Evolutionary conservation across 441 rosid genomes (phyloP), one percentile per base, ranked within the genome.

Genomic region (Pelargonium citronellum): DNA sequence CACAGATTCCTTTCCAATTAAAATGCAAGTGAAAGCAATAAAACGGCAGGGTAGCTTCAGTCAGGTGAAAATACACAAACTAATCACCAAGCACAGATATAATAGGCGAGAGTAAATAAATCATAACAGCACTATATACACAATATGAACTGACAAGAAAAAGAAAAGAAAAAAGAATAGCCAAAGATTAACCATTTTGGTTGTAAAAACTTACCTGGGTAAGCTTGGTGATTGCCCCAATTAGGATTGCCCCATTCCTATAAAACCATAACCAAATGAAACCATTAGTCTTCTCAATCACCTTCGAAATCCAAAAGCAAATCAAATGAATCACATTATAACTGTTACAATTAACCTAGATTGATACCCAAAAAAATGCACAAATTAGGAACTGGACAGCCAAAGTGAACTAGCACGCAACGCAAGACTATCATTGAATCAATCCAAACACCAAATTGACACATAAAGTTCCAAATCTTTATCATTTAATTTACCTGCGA

Each of bases 161-260:
- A 11, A 3, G 41, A 24, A 34, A 19, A 24, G 4, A 10, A 17
- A 15, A 2, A 8, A 24, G 4, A 64, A 27, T 64, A 3, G 37
- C 4, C 37, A 30, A 30, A 30, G 37, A 6, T 16, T n/a, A 0
- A 22, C 67, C 41, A 64, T 9, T 19, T 19, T 58, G 12, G 8
- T 6, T 16, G 62, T 68, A 53, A 16, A 0, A 64, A 57, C 64
- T 61, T 67, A 88, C 90, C 87, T 78, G 79, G 84, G 69, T 83
- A 75, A 74, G 80, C 83, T 79, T 87, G 96, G 30, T 86, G 95
- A 75, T 88, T 79, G 24, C 77, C 83, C 90, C 89, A 94, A 78
- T 85, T 85, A 17, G 80, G 78, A 72, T 85, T 88, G 71, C 75
- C 69, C 96, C 97, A 91, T 74, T 89, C 99, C 99, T 92, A 72